These are phyloP conservation scores for Backusella sp. DNA, from an alignment of 192 early-diverging fungal species.

Conservation along the genomic window DNA sequence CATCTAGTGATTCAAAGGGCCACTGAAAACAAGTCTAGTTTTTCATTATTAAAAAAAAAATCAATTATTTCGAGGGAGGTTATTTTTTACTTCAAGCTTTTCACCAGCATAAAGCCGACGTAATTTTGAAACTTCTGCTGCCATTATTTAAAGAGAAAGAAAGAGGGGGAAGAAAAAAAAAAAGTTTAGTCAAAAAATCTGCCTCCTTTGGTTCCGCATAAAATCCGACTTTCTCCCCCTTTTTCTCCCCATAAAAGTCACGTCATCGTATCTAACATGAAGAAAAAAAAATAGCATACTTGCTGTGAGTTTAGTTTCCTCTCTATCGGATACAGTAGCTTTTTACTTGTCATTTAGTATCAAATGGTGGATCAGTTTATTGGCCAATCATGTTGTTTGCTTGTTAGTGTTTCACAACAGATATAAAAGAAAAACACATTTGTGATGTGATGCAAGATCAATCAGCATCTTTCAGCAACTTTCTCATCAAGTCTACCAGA, in stretches of 20 bases:
- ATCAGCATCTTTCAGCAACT: too few species aligned
- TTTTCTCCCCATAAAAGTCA: not conserved
- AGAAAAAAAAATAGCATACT: not conserved
- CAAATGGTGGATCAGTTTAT: too few species aligned
- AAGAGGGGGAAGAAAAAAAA: not conserved
- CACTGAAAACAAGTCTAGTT: slow-evolving; percentile 47
- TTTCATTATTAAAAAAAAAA: too few species aligned
- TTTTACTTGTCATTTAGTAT: too few species aligned
- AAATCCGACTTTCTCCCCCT: not conserved
- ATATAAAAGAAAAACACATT: too few species aligned
- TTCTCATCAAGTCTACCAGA: too few species aligned
- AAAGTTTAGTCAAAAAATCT: not conserved
- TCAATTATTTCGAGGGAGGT: too few species aligned
- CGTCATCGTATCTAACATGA: not conserved
- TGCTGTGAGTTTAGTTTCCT: too few species aligned
- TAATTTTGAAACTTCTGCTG: slow-evolving; percentile 5
- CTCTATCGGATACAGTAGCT: too few species aligned
- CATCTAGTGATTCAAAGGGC: slow-evolving; percentile 50
- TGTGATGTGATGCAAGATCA: too few species aligned
- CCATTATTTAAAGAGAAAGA: not conserved
- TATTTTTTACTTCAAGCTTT: slow-evolving; percentile 25
- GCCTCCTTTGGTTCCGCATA: not conserved
- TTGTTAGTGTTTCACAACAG: too few species aligned
- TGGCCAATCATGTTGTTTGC: too few species aligned
- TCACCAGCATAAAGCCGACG: slow-evolving; percentile 30